Evolutionary conservation across 345 rosid genomes (phyloP).

Genomic region (Arabidopsis thaliana): TAIR10.1 NC_003070.9:1092001-1092500

Average conservation of each 20-base stretch:
- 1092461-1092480: conserved; percentile 23
- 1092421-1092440: conserved; percentile 55
- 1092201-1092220: conserved; percentile 14
- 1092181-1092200: conserved; percentile 3
- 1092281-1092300: conserved; percentile 45
- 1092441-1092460: conserved; percentile 18
- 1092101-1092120: conserved; percentile 80
- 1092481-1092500: conserved; percentile 2
- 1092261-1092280: conserved; percentile 29
- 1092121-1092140: conserved; percentile 68
- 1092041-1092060: conserved; percentile 73
- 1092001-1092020: conserved; percentile 80
- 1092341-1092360: conserved; percentile 81
- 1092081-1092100: conserved; percentile 77
- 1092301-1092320: conserved; percentile 78
- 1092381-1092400: conserved; percentile 89
- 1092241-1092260: neutral
- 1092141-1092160: neutral
- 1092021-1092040: conserved; percentile 63
- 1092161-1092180: conserved; percentile 10
- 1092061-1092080: conserved; percentile 95
- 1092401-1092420: conserved; percentile 92
- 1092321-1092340: conserved; percentile 63
- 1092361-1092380: conserved; percentile 91
- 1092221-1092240: neutral